Percentiles rank a stretch among this genome's conserved stretches.
phyloP scores from a whole-genome alignment of 108 stramenopile genomes.

The Mayamaea pseudoterrestris region DNA sequence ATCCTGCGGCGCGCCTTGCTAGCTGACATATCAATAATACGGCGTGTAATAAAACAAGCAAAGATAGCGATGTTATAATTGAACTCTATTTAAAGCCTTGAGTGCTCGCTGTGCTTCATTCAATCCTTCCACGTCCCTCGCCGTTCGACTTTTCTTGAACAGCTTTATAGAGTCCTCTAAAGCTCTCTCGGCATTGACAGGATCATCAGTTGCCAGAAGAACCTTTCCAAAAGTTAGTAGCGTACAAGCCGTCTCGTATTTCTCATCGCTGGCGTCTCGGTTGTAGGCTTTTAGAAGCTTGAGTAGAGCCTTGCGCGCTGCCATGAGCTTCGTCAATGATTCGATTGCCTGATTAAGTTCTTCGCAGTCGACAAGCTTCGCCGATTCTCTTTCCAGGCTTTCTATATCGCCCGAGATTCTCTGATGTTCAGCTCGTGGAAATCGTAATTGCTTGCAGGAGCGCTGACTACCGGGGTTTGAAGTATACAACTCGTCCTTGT shows the following conservation, averaged over 20 bases:
- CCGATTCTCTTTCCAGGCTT: background rate
- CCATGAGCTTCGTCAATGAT: background rate
- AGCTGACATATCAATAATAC: too few species aligned
- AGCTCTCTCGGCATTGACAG: background rate
- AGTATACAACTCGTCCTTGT: too few species aligned
- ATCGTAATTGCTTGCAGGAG: too few species aligned
- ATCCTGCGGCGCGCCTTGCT: conserved; percentile 5
- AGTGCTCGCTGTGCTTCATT: too few species aligned
- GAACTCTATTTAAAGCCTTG: too few species aligned
- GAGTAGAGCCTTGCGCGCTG: background rate
- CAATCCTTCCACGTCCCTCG: too few species aligned
- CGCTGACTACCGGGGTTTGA: too few species aligned
- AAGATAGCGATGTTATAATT: too few species aligned
- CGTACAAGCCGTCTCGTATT: conserved; percentile 3
- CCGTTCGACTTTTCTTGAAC: conserved; percentile 1
- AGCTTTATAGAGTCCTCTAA: conserved; percentile 1
- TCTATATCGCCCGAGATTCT: background rate
- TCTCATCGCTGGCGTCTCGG: background rate
- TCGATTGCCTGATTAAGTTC: background rate
- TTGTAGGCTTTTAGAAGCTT: background rate
- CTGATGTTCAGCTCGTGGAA: too few species aligned
- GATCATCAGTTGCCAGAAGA: background rate
- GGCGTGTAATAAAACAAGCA: too few species aligned
- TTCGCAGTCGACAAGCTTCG: background rate
- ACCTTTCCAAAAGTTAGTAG: background rate